Conservation (phyloP, 192 early-diverging fungal species). For the Coemansia sp. region DNA sequence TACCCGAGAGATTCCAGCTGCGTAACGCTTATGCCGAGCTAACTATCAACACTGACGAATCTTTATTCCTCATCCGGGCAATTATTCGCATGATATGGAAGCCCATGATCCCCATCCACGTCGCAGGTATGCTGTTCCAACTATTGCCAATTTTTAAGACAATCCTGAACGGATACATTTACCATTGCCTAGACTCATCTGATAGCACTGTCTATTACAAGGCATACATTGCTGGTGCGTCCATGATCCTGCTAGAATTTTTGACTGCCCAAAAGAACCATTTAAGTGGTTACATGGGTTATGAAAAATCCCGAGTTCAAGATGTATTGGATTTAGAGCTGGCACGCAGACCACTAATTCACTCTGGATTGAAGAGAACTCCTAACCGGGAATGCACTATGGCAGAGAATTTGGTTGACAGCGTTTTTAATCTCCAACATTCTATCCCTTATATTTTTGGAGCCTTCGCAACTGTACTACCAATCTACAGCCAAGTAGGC, state of each 20-base stretch:
- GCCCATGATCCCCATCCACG: constrained; percentile 31
- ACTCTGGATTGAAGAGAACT: not conserved
- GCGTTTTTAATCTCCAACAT: not conserved
- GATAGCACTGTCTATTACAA: constrained; percentile 13
- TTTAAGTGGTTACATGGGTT: not conserved
- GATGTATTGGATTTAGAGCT: not conserved
- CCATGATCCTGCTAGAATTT: not conserved
- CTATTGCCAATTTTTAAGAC: not conserved
- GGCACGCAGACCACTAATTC: not conserved
- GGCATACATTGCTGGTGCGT: not conserved
- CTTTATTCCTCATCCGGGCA: constrained; percentile 37
- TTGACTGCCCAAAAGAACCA: not conserved
- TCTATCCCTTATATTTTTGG: not conserved
- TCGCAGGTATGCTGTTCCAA: constrained; percentile 10
- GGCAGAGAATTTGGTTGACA: not conserved
- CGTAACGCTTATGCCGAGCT: constrained; percentile 19
- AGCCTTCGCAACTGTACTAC: not conserved
- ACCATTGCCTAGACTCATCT: constrained; percentile 29
- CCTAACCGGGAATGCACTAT: not conserved
- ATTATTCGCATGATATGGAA: constrained; percentile 38
- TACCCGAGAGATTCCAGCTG: constrained; percentile 24
- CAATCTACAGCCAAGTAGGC: not conserved
- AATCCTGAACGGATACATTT: constrained; percentile 12
- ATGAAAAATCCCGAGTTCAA: not conserved
- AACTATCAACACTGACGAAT: constrained; percentile 21